Conservation (phyloP, 768 basidiomycete species). For the Dioszegia hungarica region DNA sequence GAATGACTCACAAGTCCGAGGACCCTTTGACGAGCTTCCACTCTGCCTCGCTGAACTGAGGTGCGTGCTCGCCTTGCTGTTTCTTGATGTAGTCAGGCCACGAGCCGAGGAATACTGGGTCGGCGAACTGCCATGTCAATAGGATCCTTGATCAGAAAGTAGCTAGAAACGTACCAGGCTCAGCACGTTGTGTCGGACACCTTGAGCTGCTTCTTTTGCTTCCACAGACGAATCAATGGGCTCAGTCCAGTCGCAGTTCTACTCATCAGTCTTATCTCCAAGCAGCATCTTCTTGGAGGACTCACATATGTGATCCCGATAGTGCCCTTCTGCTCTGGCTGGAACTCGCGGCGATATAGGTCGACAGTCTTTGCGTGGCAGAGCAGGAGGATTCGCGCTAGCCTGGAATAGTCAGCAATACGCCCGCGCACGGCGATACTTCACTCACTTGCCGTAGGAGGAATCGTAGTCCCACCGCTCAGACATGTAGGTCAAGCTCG, state of each 20-base stretch:
- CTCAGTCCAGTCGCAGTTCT: conserved; percentile 23
- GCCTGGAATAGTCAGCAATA: neutral
- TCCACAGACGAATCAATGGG: conserved; percentile 19
- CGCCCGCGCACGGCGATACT: neutral
- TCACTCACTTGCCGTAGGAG: conserved; percentile 2
- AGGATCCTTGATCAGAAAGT: neutral
- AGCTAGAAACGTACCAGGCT: conserved; percentile 8
- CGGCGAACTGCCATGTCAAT: conserved; percentile 18
- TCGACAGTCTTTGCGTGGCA: conserved; percentile 32
- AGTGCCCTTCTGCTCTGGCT: conserved; percentile 24
- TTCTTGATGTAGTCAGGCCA: conserved; percentile 18
- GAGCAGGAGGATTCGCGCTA: conserved; percentile 17
- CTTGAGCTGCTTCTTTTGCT: conserved; percentile 20
- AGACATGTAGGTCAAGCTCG: conserved; percentile 6
- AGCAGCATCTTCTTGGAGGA: neutral
- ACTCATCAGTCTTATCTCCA: conserved; percentile 2
- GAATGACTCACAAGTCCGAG: conserved; percentile 20
- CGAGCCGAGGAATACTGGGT: conserved; percentile 27
- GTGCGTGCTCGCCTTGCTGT: conserved; percentile 7
- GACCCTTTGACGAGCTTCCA: conserved; percentile 30
- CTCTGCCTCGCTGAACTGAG: conserved; percentile 32
- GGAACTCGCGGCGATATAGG: conserved; percentile 27
- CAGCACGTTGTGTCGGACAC: conserved; percentile 6
- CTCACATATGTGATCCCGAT: conserved; percentile 28
- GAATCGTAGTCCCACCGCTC: conserved; percentile 10